Evolutionary conservation across 371 early-diverging fungal species (phyloP), one percentile per base, ranked within the genome.

Genomic region (Actinomortierella wolfii): DNA sequence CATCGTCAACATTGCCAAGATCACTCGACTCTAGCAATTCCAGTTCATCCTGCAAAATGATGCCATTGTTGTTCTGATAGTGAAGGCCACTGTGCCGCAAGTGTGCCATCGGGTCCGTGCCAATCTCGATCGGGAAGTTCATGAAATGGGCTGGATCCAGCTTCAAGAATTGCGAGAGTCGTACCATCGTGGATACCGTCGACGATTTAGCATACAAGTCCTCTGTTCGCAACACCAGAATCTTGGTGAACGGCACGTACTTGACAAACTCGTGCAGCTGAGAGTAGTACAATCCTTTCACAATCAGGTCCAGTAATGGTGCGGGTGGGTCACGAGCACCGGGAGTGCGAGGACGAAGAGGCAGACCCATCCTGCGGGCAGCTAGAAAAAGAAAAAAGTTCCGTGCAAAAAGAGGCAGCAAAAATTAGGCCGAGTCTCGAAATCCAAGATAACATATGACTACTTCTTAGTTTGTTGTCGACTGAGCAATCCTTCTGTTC

Each of bases 251-350:
- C 11, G 70, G 70, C 26, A 70, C 70, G 14, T 64, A 57, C 56
- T 70, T 70, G 7, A 64, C 70, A 64, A 70, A 70, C 46, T 70
- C 70, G 55, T 70, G 70, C 54, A 70, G 45, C 45, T 70, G 70
- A n/a, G 70, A 70, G 43, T 70, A 70, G 41, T 70, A 70, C 13
- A 70, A 58, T 17, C 70, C 70, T 34, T 70, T 70, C 61, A 70
- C 70, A 46, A 70, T 60, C 47, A 70, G 25, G 45, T 70, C 57
- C 51, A 70, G 28, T 24, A 70, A 28, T 29, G 70, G 70, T 20
- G 58, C 61, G n/a, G 70, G 58, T 8, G 70, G 65, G 23, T 70
- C 70, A 57, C 70, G 59, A n/a, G 64, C 70, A 45, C 64, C 64
- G 43, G 47, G 57, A n/a, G 61, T 48, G 20, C 58, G 51, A 24